phyloP scores from a whole-genome alignment of 352 stramenopile genomes.

The Aphanomyces euteiches region DNA sequence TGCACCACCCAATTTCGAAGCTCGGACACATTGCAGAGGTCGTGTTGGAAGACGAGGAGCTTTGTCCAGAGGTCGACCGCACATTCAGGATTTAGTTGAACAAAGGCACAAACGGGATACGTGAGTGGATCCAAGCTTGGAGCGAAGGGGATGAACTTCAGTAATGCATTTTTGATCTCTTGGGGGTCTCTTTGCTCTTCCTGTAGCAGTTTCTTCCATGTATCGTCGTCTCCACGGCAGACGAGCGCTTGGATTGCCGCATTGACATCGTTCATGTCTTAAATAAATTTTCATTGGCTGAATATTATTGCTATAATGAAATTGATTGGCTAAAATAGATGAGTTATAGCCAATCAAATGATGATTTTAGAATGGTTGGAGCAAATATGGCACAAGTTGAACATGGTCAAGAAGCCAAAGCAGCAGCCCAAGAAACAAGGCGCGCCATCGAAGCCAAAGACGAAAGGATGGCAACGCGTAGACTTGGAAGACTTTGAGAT shows the following conservation, averaged over 20 bases:
- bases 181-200: background rate
- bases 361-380: conserved; percentile 21
- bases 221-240: background rate
- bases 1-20: conserved; percentile 26
- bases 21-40: conserved; percentile 4
- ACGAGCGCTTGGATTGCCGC: background rate
- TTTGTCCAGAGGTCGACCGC: conserved; percentile 9
- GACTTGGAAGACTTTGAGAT: conserved; percentile 71
- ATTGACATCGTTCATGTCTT: background rate
- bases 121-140: conserved; percentile 16
- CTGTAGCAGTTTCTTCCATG: conserved; percentile 4
- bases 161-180: conserved; percentile 1
- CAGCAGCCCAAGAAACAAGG: background rate
- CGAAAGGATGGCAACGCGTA: conserved; percentile 55
- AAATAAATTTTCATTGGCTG: background rate
- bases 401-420: conserved; percentile 22
- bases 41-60: conserved; percentile 16
- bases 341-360: conserved; percentile 19
- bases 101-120: conserved; percentile 4
- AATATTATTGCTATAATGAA: background rate
- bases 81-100: background rate
- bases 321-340: conserved; percentile 12
- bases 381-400: conserved; percentile 16
- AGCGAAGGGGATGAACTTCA: conserved; percentile 16
- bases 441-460: background rate